Evolutionary conservation across 2,329 filamentous ascomycete genomes (phyloP).

Genomic region (Microcyclospora pomicola): DNA sequence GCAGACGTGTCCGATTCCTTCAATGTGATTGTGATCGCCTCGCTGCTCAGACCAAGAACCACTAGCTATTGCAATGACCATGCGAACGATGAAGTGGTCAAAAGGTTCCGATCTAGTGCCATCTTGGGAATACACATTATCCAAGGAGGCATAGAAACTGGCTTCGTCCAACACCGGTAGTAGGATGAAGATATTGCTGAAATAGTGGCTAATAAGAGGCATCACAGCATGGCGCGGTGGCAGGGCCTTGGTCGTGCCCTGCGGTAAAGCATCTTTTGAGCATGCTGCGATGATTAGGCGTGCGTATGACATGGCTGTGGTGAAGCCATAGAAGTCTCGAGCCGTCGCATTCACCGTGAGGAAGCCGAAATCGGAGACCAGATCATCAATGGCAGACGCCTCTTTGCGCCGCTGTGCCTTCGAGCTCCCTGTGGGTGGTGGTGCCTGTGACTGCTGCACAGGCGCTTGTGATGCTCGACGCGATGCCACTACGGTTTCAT

Average conservation of each 20-base stretch:
- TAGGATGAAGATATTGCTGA: constrained; percentile 65
- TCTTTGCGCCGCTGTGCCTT: constrained; percentile 44
- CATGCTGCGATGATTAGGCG: constrained; percentile 75
- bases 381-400: constrained; percentile 74
- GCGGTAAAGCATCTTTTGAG: constrained; percentile 57
- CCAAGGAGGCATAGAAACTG: constrained; percentile 60
- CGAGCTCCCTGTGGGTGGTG: constrained; percentile 10
- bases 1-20: constrained; percentile 46
- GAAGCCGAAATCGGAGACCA: constrained; percentile 89
- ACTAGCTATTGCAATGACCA: constrained; percentile 77
- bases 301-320: constrained; percentile 83
- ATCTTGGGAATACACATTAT: constrained; percentile 65
- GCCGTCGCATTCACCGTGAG: constrained; percentile 92
- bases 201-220: constrained; percentile 65
- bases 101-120: constrained; percentile 44
- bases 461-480: constrained; percentile 33
- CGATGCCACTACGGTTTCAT: constrained; percentile 30
- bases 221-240: constrained; percentile 57
- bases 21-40: constrained; percentile 49
- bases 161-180: constrained; percentile 76
- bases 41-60: constrained; percentile 55
- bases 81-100: constrained; percentile 75
- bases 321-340: constrained; percentile 80
- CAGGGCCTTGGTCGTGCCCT: constrained; percentile 44
- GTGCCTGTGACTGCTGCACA: constrained; percentile 12